Evolutionary conservation across 257 asterid genomes (phyloP).

Genomic region (Solanum appendiculatum): DNA sequence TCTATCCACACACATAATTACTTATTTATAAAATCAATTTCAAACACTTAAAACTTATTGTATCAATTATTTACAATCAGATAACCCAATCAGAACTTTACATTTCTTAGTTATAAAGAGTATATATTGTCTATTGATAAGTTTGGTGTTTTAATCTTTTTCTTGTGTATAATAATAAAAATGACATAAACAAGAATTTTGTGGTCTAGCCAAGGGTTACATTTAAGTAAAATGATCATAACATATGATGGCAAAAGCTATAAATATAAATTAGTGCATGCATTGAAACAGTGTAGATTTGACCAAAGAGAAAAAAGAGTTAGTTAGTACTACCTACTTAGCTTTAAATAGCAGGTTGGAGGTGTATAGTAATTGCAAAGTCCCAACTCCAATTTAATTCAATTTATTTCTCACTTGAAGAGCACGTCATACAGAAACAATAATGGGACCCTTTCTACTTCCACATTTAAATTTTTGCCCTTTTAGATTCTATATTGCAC

Average conservation of each 20-base stretch:
- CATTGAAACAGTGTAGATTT: constrained; percentile 1
- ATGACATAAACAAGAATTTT: neutral
- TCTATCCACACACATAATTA: neutral
- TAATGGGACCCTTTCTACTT: constrained; percentile 29
- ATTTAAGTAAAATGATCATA: neutral
- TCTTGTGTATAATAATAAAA: neutral
- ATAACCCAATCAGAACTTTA: neutral
- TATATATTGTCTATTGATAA: too few relatives aligned
- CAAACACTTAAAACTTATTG: neutral
- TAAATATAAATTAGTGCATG: neutral
- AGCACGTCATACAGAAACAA: constrained; percentile 33
- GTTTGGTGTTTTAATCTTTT: neutral
- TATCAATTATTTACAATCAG: neutral
- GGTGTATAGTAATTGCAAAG: constrained; percentile 21
- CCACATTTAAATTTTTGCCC: constrained; percentile 33
- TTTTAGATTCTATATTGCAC: constrained; percentile 24
- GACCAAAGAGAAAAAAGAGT: constrained; percentile 10
- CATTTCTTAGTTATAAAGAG: neutral
- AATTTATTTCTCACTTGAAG: constrained; percentile 30
- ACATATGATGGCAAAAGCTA: neutral
- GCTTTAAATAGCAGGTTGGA: constrained; percentile 19
- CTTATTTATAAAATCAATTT: neutral
- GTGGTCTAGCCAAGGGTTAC: neutral
- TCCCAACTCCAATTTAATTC: constrained; percentile 5
- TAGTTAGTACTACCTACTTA: constrained; percentile 1